Evolutionary conservation across 1,284 basidiomycete genomes (phyloP), one percentile per base, ranked within the genome.

Genomic region (Sanghuangporus sanghuang): DNA sequence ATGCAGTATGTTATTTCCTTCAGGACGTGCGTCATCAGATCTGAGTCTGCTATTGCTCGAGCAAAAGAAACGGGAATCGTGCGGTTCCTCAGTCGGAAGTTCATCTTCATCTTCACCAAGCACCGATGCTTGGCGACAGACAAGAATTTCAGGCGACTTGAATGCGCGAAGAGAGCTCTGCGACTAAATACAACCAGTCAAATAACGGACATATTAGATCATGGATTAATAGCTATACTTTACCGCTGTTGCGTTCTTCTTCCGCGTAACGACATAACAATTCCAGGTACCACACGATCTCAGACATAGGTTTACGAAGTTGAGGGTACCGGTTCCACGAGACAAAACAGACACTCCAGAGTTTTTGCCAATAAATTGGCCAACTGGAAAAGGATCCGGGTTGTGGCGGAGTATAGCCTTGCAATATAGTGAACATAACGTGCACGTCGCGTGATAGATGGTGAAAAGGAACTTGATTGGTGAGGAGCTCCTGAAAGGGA

Each of bases 341-440:
- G 27, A 42, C 32, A 14, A 12, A 6, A 32, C 58, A 60, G 12
- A 60, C 42, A 21, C 48, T 21, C 49, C 46, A 60, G 11, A 60
- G 36, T 27, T 50, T 52, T 9, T 52, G 46, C 6, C 49, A 35
- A 27, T 39, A 60, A 6, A 52, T 12, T 14, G 58, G 48, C 58
- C 58, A 60, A 14, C 12, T 52, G 9, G 12, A 35, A 21, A 52
- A 60, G 4, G 35, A 16, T 3, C 3, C 35, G 6, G 58, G 58
- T 6, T 18, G 52, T 40, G 12, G 14, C 6, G 58, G 63, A 7
- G 35, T 57, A 16, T 16, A 6, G 14, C 64, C 64, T 36, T 59
- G 57, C 16, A 59, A 9, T 48, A 63, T 63, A 14, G 56, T 55
- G 18, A 63, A 63, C 62, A 63, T 63, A 40, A 63, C 55, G 27